Percentiles rank a stretch among this genome's conserved stretches.
Conservation (phyloP, 441 rosid genomes). For the Populus hybrid region DNA sequence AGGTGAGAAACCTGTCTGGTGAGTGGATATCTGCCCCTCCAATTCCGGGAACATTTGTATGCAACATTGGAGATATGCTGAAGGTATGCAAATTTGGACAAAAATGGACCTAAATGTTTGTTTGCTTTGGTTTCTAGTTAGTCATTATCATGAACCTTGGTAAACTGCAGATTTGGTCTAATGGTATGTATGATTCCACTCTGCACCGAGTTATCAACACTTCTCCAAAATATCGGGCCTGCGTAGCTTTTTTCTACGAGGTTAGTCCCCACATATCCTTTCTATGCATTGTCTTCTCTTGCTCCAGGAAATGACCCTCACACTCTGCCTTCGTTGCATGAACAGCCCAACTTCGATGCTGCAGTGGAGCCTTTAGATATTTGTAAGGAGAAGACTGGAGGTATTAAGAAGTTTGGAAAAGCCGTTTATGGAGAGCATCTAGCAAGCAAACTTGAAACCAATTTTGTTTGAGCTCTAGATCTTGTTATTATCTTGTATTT, state of each 20-base stretch:
- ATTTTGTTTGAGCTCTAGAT: conserved; percentile 34
- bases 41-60: conserved; percentile 73
- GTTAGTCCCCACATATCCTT: conserved; percentile 24
- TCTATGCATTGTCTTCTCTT: neutral
- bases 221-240: conserved; percentile 57
- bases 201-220: conserved; percentile 67
- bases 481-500: neutral
- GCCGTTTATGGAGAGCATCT: conserved; percentile 88
- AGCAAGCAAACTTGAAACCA: conserved; percentile 64
- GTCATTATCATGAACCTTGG: conserved; percentile 7
- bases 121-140: neutral
- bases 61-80: conserved; percentile 94
- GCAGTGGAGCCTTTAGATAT: conserved; percentile 67
- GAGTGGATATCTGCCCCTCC: conserved; percentile 94
- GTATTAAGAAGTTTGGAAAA: conserved; percentile 37
- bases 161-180: conserved; percentile 62
- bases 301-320: conserved; percentile 5
- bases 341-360: conserved; percentile 66
- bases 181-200: conserved; percentile 78
- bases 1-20: conserved; percentile 72
- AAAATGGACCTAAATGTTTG: neutral
- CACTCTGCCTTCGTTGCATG: neutral
- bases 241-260: conserved; percentile 80
- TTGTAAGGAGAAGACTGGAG: conserved; percentile 53
- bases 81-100: conserved; percentile 45